Evolutionary conservation across 1,284 basidiomycete genomes (phyloP), one percentile per base, ranked within the genome.

Genomic region (Puccinia hordei): DNA sequence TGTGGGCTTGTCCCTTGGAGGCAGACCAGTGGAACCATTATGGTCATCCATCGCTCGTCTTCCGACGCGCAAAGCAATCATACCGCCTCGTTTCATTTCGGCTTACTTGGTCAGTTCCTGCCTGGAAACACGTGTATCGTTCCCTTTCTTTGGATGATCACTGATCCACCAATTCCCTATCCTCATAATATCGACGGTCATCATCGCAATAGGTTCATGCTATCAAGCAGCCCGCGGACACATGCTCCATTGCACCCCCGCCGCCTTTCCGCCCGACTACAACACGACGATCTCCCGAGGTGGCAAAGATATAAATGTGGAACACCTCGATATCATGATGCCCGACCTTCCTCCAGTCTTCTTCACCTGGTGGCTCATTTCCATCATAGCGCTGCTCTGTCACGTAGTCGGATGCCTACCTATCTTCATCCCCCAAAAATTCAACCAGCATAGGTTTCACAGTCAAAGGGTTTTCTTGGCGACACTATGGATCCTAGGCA

Each of bases 341-440:
- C 75, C 75, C 46, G 75, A 78, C 53, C 51, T 78, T 30, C 75
- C 75, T 41, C 75, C 75, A 1, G 75, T 78, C 17, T 78, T 78
- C 63, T 24, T 30, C 13, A 66, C 65, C 27, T 78, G 75, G 75
- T 35, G 49, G 35, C 55, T 78, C 15, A 69, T 78, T 22, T 78
- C 75, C 10, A 33, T 78, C 53, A 17, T 78, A 2, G 75, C 65
- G n/a, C 33, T 38, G n/a, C 0, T 68, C 33, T 69, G 63, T 59
- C 75, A 78, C n/a, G 33, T 69, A 15, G 30, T 71, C 24, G 75
- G 33, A 10, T 46, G n/a, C n/a, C 63, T 78, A 41, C 75, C 75
- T 38, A n/a, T 78, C 33, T 78, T 57, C 38, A 46, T 35, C 6
- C 59, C 59, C 6, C 22, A 22, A 38, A 33, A 69, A 15, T 27